Conservation (phyloP, 2,329 filamentous ascomycete species). For the Hymenoscyphus scutula region DNA sequence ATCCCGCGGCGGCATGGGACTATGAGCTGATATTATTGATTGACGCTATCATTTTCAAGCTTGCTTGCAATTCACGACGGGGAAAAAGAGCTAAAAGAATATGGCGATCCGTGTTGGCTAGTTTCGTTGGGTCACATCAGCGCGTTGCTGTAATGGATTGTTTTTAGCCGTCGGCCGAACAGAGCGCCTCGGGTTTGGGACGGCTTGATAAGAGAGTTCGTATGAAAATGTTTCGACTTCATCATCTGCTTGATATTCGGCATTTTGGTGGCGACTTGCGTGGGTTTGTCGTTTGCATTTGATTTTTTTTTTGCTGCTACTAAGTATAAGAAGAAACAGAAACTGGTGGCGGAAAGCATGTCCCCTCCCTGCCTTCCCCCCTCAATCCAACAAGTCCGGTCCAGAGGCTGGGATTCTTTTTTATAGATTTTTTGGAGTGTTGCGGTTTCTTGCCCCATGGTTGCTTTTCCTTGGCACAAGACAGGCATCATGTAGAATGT, state of each 20-base stretch:
- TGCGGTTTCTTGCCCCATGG: not conserved
- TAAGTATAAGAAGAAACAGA: not conserved
- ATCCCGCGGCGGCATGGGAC: not conserved
- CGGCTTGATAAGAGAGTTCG: not conserved
- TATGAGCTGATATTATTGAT: slow-evolving; percentile 5
- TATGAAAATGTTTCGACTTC: slow-evolving; percentile 5
- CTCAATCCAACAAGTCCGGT: too few relatives aligned
- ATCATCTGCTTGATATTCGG: slow-evolving; percentile 2
- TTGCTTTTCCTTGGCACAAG: not conserved
- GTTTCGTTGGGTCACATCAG: slow-evolving; percentile 11
- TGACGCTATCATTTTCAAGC: slow-evolving; percentile 7
- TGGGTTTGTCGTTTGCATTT: slow-evolving; percentile 5
- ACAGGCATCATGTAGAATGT: not conserved
- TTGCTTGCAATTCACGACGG: not conserved
- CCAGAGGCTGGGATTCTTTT: not conserved
- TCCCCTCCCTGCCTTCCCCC: not conserved
- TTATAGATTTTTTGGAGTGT: not conserved
- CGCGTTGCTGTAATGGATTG: slow-evolving; percentile 5
- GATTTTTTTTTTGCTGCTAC: not conserved
- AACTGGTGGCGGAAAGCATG: slow-evolving; percentile 3
- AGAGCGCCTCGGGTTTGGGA: not conserved
- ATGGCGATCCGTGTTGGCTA: slow-evolving; percentile 5
- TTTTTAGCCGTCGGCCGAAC: slow-evolving; percentile 17
- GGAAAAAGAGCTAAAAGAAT: slow-evolving; percentile 7
- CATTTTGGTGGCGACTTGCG: slow-evolving; percentile 2